These are phyloP conservation scores for Aschersonia sp. DNA, from an alignment of 2,329 filamentous ascomycete species.

Conservation along the genomic window DNA sequence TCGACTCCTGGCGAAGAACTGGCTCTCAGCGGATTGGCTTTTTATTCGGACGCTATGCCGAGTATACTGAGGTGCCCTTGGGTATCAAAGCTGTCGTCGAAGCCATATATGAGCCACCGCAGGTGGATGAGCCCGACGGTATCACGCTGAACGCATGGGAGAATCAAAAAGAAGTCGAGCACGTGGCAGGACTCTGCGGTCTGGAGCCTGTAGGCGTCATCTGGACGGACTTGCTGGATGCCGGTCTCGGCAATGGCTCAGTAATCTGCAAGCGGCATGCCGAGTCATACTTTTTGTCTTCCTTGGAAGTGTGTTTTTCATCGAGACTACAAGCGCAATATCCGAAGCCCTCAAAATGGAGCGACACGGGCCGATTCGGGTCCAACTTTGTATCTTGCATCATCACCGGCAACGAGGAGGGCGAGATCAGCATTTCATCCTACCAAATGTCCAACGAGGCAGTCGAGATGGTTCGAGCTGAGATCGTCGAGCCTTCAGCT, in stretches of 20 bases:
- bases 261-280: slow-evolving; percentile 92
- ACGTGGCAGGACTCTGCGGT: slow-evolving; percentile 68
- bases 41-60: slow-evolving; percentile 77
- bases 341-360: slow-evolving; percentile 90
- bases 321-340: slow-evolving; percentile 77
- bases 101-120: slow-evolving; percentile 92
- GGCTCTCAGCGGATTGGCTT: slow-evolving; percentile 78
- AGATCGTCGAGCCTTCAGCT: slow-evolving; percentile 88
- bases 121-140: slow-evolving; percentile 77
- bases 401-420: slow-evolving; percentile 79
- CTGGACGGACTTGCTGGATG: slow-evolving; percentile 81
- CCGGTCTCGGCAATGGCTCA: slow-evolving; percentile 65
- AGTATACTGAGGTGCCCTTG: slow-evolving; percentile 84
- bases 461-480: slow-evolving; percentile 90
- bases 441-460: slow-evolving; percentile 94
- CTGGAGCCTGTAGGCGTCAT: slow-evolving; percentile 84
- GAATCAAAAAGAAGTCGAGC: slow-evolving; percentile 67
- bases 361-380: slow-evolving; percentile 82
- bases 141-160: slow-evolving; percentile 75
- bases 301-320: slow-evolving; percentile 80
- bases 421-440: slow-evolving; percentile 75
- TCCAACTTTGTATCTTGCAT: slow-evolving; percentile 97
- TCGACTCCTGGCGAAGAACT: slow-evolving; percentile 82
- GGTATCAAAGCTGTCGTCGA: slow-evolving; percentile 93
- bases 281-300: slow-evolving; percentile 88